Evolutionary conservation across 768 basidiomycete genomes (phyloP), one percentile per base, ranked within the genome.

Genomic region (Exsudoporus frostii): DNA sequence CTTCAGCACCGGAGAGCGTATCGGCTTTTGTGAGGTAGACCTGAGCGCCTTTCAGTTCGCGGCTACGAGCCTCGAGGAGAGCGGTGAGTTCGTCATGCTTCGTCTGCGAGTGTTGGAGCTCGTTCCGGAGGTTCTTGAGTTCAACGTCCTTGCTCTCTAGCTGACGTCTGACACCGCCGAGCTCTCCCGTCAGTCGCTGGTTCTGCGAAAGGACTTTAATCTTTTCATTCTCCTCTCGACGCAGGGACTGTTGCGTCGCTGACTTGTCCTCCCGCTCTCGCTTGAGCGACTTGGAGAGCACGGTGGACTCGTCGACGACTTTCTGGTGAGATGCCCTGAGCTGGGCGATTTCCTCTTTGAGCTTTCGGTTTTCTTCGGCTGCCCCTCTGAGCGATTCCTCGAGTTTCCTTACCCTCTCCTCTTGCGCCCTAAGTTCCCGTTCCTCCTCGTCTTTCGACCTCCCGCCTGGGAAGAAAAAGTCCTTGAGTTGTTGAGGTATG

Each of bases 21-120:
- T 81, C 79, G 17, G 72, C 66, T 34, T 72, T 77, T 2, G 72
- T 73, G 62, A 80, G 62, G 60, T 76, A 80, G 9, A 68, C 62
- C 46, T 77, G 76, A 0, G 74, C 73, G 0, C 67, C 71, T n/a
- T 71, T 71, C 7, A 80, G 56, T 54, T 80, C 78, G 7, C 64
- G 64, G 6, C 68, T 74, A 13, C 69, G 68, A 0, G 70, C 58
- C 15, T 71, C 66, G 50, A 70, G 68, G 55, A 70, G 68, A 1
- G 65, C 45, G 25, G 68, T 54, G 54, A 68, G 61, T 9, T 70
- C 68, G 51, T 62, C 55, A 19, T 60, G 68, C 40, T 64, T 63
- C 0, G 60, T 57, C 41, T 57, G 63, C 10, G 60, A 22, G 17
- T 64, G 66, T 7, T 62, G 62, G 27, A 68, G 55, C 47, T 71